Evolutionary conservation across 176 grass and related monocot species (phyloP).

Genomic region (Aegilops sharonensis): DNA sequence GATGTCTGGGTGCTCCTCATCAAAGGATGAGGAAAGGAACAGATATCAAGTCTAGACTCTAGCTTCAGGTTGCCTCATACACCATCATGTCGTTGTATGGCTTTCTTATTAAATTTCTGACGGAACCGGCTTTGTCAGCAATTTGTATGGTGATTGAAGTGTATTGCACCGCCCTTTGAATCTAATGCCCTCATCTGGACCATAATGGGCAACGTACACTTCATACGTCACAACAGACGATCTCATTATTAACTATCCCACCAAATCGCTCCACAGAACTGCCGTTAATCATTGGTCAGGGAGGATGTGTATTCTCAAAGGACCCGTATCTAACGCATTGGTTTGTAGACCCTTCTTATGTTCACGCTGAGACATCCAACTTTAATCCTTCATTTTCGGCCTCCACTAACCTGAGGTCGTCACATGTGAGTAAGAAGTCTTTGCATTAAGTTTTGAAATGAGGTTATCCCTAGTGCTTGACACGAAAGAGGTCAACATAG

Average conservation of each 20-base stretch:
- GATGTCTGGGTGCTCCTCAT: not conserved
- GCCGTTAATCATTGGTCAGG: not conserved
- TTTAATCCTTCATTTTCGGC: constrained; percentile 9
- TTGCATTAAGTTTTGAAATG: constrained; percentile 15
- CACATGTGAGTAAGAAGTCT: constrained; percentile 26
- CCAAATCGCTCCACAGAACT: not conserved
- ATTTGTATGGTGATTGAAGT: constrained; percentile 20
- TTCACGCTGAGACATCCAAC: not conserved
- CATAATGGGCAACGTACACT: not conserved
- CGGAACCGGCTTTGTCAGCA: not conserved
- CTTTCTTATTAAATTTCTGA: constrained; percentile 26
- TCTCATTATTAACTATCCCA: not conserved
- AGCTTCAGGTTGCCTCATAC: not conserved
- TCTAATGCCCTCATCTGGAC: not conserved
- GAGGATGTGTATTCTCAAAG: not conserved
- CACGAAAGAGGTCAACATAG: constrained; percentile 25
- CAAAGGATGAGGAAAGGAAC: not conserved
- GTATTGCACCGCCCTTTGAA: not conserved
- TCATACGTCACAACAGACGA: not conserved
- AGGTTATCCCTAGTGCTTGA: constrained; percentile 29
- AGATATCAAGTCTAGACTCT: not conserved
- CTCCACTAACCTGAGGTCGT: constrained; percentile 26
- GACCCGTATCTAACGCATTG: not conserved
- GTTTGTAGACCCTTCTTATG: not conserved
- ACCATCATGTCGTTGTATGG: not conserved